phyloP scores from a whole-genome alignment of 805 yeast species.

The Ogataea degrootiae region DNA sequence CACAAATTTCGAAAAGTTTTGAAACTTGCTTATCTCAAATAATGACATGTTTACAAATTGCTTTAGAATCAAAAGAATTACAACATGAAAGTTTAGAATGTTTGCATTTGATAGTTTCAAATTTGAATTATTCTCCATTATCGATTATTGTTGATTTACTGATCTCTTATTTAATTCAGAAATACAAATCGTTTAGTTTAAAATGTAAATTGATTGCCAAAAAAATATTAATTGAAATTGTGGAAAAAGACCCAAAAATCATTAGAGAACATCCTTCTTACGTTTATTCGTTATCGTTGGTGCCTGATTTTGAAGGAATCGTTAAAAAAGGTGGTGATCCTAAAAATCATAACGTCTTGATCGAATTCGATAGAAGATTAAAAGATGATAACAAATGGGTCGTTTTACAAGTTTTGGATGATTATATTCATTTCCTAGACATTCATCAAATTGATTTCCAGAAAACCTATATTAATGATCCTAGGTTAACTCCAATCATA shows the following conservation, averaged over 20 bases:
- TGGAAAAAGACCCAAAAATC: slow-evolving; percentile 30
- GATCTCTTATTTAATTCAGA: slow-evolving; percentile 67
- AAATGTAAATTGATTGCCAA: slow-evolving; percentile 48
- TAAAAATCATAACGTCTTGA: slow-evolving; percentile 32
- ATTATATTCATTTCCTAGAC: slow-evolving; percentile 49
- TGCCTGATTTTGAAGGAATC: slow-evolving; percentile 30
- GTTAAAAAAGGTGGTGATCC: slow-evolving; percentile 17
- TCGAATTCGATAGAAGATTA: slow-evolving; percentile 52
- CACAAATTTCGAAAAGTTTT: slow-evolving; percentile 42
- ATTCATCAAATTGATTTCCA: slow-evolving; percentile 48
- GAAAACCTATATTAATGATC: slow-evolving; percentile 35
- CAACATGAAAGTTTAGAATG: slow-evolving; percentile 60
- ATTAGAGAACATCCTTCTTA: slow-evolving; percentile 44
- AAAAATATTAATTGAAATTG: slow-evolving; percentile 38
- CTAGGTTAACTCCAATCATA: slow-evolving; percentile 28
- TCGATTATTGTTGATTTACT: slow-evolving; percentile 69
- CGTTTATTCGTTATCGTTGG: slow-evolving; percentile 47
- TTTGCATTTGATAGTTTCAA: slow-evolving; percentile 57
- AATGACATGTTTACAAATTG: slow-evolving; percentile 78
- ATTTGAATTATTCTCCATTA: slow-evolving; percentile 52
- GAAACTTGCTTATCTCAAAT: slow-evolving; percentile 71
- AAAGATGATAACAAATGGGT: slow-evolving; percentile 64
- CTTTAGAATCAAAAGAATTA: slow-evolving; percentile 58
- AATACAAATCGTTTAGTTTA: slow-evolving; percentile 49
- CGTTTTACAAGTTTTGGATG: slow-evolving; percentile 65